A percentile compares a stretch with the other conserved stretches of the same genome.
Conservation (phyloP, 768 basidiomycete species). For the Xanthoconium stramineum region DNA sequence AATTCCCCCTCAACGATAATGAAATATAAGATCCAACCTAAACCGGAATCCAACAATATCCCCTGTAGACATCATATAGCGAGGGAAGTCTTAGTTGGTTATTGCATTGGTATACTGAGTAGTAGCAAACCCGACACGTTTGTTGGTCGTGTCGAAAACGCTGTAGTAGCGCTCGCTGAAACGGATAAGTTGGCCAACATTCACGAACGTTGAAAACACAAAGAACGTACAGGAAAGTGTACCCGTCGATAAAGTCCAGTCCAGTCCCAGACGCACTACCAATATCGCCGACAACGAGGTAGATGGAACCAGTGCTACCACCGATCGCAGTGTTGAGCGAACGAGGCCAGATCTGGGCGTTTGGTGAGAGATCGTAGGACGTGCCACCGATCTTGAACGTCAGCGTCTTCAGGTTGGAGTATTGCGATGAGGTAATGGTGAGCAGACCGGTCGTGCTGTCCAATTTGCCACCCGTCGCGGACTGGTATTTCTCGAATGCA, state of each 20-base stretch:
- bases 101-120: not conserved
- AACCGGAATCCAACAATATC: no score
- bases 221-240: conserved; percentile 10
- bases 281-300: conserved; percentile 27
- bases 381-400: not conserved
- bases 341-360: conserved; percentile 37
- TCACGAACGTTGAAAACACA: no score
- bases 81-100: not conserved
- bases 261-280: conserved; percentile 9
- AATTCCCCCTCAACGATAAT: no score
- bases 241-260: conserved; percentile 22
- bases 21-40: no score
- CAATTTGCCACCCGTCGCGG: not conserved
- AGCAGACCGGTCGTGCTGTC: not conserved
- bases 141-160: conserved; percentile 26
- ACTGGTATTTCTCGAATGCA: not conserved
- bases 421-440: not conserved
- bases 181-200: no score
- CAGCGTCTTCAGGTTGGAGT: not conserved
- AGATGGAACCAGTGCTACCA: conserved; percentile 20
- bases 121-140: conserved; percentile 6
- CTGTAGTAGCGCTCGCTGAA: conserved; percentile 41
- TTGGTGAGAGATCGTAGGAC: conserved; percentile 13
- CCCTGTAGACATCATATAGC: no score
- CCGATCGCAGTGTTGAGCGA: conserved; percentile 31